phyloP scores from a whole-genome alignment of 1,284 basidiomycete genomes.

The Papiliotrema terrestris region DNA sequence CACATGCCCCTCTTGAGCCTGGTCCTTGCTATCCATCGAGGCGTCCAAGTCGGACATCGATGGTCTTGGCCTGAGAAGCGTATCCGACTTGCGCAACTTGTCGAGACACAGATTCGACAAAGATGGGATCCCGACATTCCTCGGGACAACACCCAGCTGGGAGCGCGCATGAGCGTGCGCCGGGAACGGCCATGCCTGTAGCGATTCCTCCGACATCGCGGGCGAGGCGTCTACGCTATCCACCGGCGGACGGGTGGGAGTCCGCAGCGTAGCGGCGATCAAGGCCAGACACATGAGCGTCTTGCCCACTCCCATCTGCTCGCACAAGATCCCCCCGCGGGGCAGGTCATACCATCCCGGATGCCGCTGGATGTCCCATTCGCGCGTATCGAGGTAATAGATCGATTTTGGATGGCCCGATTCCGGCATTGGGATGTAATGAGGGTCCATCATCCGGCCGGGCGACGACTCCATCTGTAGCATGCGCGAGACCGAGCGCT shows the following conservation, averaged over 20 bases:
- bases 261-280: constrained; percentile 40
- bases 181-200: constrained; percentile 31
- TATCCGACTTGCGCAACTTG: too few species aligned
- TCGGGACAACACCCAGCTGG: neutral
- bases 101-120: too few species aligned
- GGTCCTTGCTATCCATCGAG: too few species aligned
- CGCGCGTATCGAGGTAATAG: constrained; percentile 29
- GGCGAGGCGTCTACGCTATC: constrained; percentile 24
- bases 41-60: too few species aligned
- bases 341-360: constrained; percentile 37
- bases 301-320: constrained; percentile 52
- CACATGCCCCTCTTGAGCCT: neutral
- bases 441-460: constrained; percentile 27
- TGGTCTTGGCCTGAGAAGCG: too few species aligned
- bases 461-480: constrained; percentile 41
- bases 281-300: constrained; percentile 48
- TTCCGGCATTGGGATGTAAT: constrained; percentile 27
- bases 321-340: constrained; percentile 45
- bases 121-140: too few species aligned
- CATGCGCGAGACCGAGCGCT: constrained; percentile 38
- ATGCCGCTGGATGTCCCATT: constrained; percentile 31
- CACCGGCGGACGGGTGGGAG: constrained; percentile 25
- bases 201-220: constrained; percentile 27
- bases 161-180: constrained; percentile 14
- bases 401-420: constrained; percentile 13